phyloP scores from a whole-genome alignment of 2,329 filamentous ascomycete species.

The Ceratocystiopsis sp. region DNA sequence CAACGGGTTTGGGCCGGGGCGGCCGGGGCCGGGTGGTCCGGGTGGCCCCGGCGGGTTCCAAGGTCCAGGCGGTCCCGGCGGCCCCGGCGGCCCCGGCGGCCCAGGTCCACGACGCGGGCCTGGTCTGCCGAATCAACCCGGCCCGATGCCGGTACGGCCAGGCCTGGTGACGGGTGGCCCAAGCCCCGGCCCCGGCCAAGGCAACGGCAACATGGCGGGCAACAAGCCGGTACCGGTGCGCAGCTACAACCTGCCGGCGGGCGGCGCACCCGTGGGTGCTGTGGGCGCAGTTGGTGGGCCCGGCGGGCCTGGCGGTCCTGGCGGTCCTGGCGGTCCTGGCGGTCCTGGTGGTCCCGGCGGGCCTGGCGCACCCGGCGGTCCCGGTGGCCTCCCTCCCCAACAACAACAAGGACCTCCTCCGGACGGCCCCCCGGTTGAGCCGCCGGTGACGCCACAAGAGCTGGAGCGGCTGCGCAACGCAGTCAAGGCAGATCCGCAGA shows the following conservation, averaged over 20 bases:
- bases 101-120: too few relatives aligned
- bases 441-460: constrained; percentile 60
- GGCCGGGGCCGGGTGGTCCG: too few relatives aligned
- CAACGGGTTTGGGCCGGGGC: too few relatives aligned
- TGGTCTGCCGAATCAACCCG: too few relatives aligned
- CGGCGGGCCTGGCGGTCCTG: neutral
- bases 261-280: constrained; percentile 15
- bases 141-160: constrained; percentile 42
- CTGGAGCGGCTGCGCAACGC: constrained; percentile 55
- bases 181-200: constrained; percentile 10
- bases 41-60: too few relatives aligned
- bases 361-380: too few relatives aligned
- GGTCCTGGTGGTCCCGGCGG: constrained; percentile 1
- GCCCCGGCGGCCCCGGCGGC: too few relatives aligned
- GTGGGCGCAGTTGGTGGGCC: constrained; percentile 11
- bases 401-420: constrained; percentile 1
- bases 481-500: constrained; percentile 54
- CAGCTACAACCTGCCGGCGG: constrained; percentile 22
- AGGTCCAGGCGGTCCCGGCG: too few relatives aligned
- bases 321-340: neutral
- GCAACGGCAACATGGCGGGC: constrained; percentile 11
- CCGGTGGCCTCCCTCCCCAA: too few relatives aligned
- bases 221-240: constrained; percentile 42
- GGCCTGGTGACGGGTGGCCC: constrained; percentile 29
- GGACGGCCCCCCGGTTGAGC: constrained; percentile 11